Evolutionary conservation across 2,329 filamentous ascomycete genomes (phyloP).

Genomic region (Microdochium bolleyi): DNA sequence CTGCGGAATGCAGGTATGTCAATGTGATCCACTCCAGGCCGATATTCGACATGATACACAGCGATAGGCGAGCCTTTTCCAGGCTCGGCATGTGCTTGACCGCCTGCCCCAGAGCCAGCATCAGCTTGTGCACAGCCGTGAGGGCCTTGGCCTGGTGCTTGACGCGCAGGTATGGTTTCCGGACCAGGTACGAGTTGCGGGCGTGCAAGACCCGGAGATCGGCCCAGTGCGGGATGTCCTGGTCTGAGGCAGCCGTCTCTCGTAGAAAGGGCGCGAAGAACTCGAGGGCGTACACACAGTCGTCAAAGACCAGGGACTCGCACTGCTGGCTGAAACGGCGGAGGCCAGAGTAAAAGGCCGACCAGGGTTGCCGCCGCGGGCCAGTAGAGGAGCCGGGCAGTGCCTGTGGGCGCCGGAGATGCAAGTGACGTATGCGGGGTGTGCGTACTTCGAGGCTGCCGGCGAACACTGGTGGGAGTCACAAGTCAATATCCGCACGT

Average conservation of each 20-base stretch:
- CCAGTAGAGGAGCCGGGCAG: constrained; percentile 3
- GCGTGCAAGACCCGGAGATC: constrained; percentile 6
- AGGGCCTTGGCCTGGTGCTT: constrained; percentile 5
- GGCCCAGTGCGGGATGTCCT: constrained; percentile 6
- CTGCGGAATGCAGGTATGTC: constrained; percentile 4
- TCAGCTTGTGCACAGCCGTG: constrained; percentile 4
- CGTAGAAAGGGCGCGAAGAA: constrained; percentile 9
- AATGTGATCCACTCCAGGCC: constrained; percentile 10
- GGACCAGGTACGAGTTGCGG: constrained; percentile 11
- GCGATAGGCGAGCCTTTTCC: constrained; percentile 8
- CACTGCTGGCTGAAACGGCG: constrained; percentile 10
- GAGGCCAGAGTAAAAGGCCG: constrained; percentile 6
- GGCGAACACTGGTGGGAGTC: constrained; percentile 5
- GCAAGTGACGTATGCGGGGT: constrained; percentile 5
- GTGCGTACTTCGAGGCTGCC: constrained; percentile 4
- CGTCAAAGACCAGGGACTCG: constrained; percentile 11
- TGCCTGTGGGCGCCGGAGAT: constrained; percentile 7
- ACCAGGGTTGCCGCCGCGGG: constrained; percentile 8
- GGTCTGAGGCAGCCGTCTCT: constrained; percentile 3
- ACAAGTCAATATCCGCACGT: background rate
- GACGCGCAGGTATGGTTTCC: constrained; percentile 8
- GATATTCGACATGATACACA: constrained; percentile 7
- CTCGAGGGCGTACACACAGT: constrained; percentile 9
- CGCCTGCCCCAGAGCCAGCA: constrained; percentile 7
- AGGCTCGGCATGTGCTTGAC: constrained; percentile 7